Evolutionary conservation across 1,284 basidiomycete genomes (phyloP), one percentile per base, ranked within the genome.

Genomic region (Tylopilus sp.): DNA sequence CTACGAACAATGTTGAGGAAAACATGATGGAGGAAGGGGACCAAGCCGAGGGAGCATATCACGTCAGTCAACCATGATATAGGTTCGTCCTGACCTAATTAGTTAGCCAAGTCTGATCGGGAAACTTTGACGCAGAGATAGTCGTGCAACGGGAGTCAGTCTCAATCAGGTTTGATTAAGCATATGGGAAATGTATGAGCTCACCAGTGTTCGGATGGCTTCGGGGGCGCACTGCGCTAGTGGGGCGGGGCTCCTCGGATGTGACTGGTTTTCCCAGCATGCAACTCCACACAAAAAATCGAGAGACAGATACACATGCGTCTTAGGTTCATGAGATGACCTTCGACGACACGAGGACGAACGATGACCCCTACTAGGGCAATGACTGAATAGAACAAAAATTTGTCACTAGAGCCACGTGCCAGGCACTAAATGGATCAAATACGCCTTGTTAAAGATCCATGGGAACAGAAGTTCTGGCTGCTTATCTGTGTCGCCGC

Each of bases 21-120:
- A 35, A 40, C 49, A 58, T 57, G 43, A 29, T 2, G 15, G n/a
- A 28, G 17, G 18, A 18, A n/a, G 24, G 29, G n/a, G 41, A 18
- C 30, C 18, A 36, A 45, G 34, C 41, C 14, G 9, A 42, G 24
- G n/a, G 17, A 46, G 24, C 26, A 7, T 21, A 40, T 34, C 28
- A 3, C 10, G 0, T 43, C n/a, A 12, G 18, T 34, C 6, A 21
- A 41, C 14, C 5, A 44, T 50, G 34, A 44, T 54, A 55, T 38
- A 54, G 41, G 17, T 18, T 28, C 11, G 10, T 18, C 24, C 11
- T 31, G 39, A 11, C 30, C 7, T 9, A 4, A 33, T 35, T 17
- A 31, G 15, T 39, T 30, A 35, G 29, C 24, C 39, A 30, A 12
- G 30, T n/a, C 29, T 10, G 33, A 20, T 17, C 17, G 8, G 24